These are phyloP conservation scores for Termitomyces sp. DNA, from an alignment of 768 basidiomycete species.

Conservation along the genomic window DNA sequence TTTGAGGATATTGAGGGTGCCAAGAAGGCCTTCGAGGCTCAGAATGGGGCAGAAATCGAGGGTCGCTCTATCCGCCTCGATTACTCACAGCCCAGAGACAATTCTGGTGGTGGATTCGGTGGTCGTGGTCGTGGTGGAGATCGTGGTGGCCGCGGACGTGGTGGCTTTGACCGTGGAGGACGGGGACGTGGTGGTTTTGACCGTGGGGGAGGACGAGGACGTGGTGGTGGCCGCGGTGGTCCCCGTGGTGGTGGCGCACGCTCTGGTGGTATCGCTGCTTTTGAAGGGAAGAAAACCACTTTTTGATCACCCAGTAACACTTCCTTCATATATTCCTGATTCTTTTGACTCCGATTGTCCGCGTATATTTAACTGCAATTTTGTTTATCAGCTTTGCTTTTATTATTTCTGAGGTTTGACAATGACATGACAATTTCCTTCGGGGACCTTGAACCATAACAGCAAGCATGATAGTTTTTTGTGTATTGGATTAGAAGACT, in stretches of 20 bases:
- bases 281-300: slow-evolving; percentile 65
- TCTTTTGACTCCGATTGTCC: background rate
- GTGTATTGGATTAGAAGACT: background rate
- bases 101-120: slow-evolving; percentile 18
- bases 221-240: slow-evolving; percentile 37
- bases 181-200: slow-evolving; percentile 33
- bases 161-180: slow-evolving; percentile 21
- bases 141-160: slow-evolving; percentile 28
- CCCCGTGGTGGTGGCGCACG: slow-evolving; percentile 42
- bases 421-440: background rate
- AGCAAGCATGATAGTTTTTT: background rate
- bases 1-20: slow-evolving; percentile 78
- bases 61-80: slow-evolving; percentile 82
- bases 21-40: slow-evolving; percentile 69
- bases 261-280: slow-evolving; percentile 57
- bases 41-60: slow-evolving; percentile 68
- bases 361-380: background rate
- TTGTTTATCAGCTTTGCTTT: slow-evolving; percentile 5
- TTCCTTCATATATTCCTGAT: background rate
- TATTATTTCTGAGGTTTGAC: background rate
- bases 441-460: background rate
- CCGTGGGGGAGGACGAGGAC: slow-evolving; percentile 33
- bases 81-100: slow-evolving; percentile 77
- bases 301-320: slow-evolving; percentile 29
- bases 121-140: slow-evolving; percentile 21